These are phyloP conservation scores for Salisapilia sapeloensis DNA, from an alignment of 352 stramenopile species.

Conservation along the genomic window DNA sequence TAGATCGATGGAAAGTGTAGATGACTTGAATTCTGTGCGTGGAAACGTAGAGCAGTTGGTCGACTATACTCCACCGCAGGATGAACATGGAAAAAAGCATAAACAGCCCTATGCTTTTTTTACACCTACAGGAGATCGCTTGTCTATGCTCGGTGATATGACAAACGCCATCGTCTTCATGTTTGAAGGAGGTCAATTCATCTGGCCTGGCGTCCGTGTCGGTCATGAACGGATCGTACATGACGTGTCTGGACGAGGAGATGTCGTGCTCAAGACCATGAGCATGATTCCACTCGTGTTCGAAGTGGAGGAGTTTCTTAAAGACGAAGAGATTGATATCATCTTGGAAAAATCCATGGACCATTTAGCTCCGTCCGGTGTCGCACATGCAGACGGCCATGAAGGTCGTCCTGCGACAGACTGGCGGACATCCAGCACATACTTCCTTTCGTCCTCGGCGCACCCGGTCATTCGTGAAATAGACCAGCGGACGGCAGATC, in stretches of 20 bases:
- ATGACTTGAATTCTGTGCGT: slow-evolving; percentile 16
- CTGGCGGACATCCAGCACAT: slow-evolving; percentile 65
- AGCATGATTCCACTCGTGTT: slow-evolving; percentile 57
- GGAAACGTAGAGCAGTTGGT: slow-evolving; percentile 17
- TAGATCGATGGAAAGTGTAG: slow-evolving; percentile 11
- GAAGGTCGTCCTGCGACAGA: slow-evolving; percentile 40
- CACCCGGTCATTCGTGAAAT: slow-evolving; percentile 27
- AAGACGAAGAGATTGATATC: slow-evolving; percentile 57
- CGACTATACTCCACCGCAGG: slow-evolving; percentile 10
- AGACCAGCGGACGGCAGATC: slow-evolving; percentile 38
- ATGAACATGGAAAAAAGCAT: slow-evolving; percentile 20
- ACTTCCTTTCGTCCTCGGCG: slow-evolving; percentile 34
- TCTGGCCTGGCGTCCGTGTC: slow-evolving; percentile 47
- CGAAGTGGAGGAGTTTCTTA: slow-evolving; percentile 50
- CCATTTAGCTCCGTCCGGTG: slow-evolving; percentile 37
- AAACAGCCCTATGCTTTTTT: slow-evolving; percentile 60
- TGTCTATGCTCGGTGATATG: slow-evolving; percentile 25
- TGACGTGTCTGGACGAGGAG: slow-evolving; percentile 18
- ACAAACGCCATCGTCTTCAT: slow-evolving; percentile 37
- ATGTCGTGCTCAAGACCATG: slow-evolving; percentile 34
- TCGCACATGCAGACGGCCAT: slow-evolving; percentile 43
- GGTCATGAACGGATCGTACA: slow-evolving; percentile 41
- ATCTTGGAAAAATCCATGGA: slow-evolving; percentile 48
- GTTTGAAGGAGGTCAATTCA: slow-evolving; percentile 60
- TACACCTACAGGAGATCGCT: slow-evolving; percentile 21